Base-by-base conservation (phyloP, 164 flowering plant genomes). In the Berberis thunbergii region DNA sequence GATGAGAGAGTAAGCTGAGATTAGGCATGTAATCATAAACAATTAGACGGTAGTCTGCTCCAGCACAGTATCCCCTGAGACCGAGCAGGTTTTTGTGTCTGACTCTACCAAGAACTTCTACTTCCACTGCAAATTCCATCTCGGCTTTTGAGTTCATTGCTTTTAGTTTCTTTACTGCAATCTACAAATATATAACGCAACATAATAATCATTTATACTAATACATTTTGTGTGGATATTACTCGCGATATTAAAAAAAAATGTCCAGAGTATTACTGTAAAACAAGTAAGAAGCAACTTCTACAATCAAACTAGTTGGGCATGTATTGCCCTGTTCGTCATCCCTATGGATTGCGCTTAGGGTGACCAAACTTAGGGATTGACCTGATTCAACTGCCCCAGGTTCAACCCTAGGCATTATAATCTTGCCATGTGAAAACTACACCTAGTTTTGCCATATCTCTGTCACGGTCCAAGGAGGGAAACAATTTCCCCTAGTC, bases 21-120 rank as follows among this genome's bases (percentile, higher is more conserved):
- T 89, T 87, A 3, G 87, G 84, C 91, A 89, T 89, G 80, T 82
- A 89, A 59, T 89, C 93, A 52, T 89, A 86, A 1, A 89, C 89
- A 10, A 89, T 85, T 12, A 89, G 85, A 55, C 90, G 63, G n/a
- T 85, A 83, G 53, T 85, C 85, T 6, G 75, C 62, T 50, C 80
- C 85, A 1, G 71, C 86, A 63, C 86, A 85, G 55, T 89, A 89
- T 0, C 96, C 96, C 49, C 87, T 67, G 0, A 89, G 77, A 0
- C 90, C 86, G 43, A 89, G 74, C 26, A 89, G 61, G 67, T 89
- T 89, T 74, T 82, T 84, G 80, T 87, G 91, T 67, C 82, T 55
- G 10, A 87, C 89, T 70, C 91, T 77, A 8, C 86, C 90, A 4
- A 89, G 81, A 54, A 85, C 86, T 69, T 86, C 92, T 0, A 89